Conservation (phyloP, 306 rosid species). For the Oxytropis ochrocephala region DNA sequence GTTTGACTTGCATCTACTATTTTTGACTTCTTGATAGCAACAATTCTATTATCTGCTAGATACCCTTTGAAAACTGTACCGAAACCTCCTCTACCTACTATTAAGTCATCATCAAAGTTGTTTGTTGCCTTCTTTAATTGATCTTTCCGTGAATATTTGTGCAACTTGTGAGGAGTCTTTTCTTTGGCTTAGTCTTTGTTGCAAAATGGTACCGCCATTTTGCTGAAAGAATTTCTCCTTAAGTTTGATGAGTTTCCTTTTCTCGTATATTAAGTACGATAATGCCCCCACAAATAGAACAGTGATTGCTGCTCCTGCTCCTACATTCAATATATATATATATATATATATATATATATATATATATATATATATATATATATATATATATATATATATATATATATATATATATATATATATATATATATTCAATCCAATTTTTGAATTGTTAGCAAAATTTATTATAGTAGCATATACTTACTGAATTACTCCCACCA, state of each 20-base stretch:
- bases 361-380: too few relatives aligned
- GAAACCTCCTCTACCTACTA: background rate
- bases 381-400: too few relatives aligned
- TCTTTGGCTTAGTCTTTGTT: background rate
- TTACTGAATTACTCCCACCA: background rate
- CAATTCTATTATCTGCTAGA: background rate
- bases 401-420: too few relatives aligned
- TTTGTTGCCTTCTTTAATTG: background rate
- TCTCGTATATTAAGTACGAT: slow-evolving; percentile 11
- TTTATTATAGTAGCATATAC: too few relatives aligned
- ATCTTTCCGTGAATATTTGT: background rate
- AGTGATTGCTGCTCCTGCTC: background rate
- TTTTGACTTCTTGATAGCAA: background rate
- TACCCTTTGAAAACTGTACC: background rate
- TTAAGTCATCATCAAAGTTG: background rate
- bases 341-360: too few relatives aligned
- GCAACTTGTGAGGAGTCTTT: background rate
- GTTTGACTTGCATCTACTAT: background rate
- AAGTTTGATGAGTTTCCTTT: slow-evolving; percentile 2
- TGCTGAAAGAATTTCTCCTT: background rate
- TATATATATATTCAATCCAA: too few relatives aligned
- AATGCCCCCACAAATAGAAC: background rate
- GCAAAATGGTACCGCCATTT: background rate
- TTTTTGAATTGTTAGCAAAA: too few relatives aligned
- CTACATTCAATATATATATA: slow-evolving; percentile 14